These are phyloP conservation scores for Kluyveromyces nonfermentans DNA, from an alignment of 805 yeast genomes.

Conservation along the genomic window DNA sequence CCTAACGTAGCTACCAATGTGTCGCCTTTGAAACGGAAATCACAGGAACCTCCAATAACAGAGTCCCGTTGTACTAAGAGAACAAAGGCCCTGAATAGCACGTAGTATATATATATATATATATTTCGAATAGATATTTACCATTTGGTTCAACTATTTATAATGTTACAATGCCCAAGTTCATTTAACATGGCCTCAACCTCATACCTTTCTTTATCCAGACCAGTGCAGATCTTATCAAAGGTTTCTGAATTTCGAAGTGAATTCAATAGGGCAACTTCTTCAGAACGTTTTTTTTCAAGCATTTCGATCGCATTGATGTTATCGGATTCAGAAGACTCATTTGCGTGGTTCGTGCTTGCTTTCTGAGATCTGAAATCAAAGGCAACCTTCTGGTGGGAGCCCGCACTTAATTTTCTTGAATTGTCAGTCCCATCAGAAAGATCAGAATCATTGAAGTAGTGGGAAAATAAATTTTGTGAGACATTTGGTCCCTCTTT, in stretches of 20 bases:
- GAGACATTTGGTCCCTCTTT: background rate
- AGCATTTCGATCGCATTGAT: conserved; percentile 22
- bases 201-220: conserved; percentile 46
- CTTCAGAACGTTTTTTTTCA: conserved; percentile 16
- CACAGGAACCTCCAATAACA: background rate
- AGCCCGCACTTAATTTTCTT: conserved; percentile 1
- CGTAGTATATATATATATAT: background rate
- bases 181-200: conserved; percentile 40
- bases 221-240: conserved; percentile 63
- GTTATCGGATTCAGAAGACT: conserved; percentile 7
- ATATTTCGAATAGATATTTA: background rate
- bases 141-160: conserved; percentile 28
- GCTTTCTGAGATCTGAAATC: conserved; percentile 13
- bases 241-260: conserved; percentile 45
- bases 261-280: conserved; percentile 31
- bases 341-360: conserved; percentile 3
- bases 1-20: conserved; percentile 2
- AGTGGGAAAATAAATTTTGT: background rate
- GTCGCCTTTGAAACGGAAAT: conserved; percentile 6
- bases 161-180: conserved; percentile 42
- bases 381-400: conserved; percentile 16
- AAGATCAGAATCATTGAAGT: background rate
- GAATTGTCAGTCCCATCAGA: background rate
- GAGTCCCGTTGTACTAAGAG: background rate
- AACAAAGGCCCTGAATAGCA: background rate